phyloP scores from a whole-genome alignment of 1,284 basidiomycete species.

The Fomes fomentarius region DNA sequence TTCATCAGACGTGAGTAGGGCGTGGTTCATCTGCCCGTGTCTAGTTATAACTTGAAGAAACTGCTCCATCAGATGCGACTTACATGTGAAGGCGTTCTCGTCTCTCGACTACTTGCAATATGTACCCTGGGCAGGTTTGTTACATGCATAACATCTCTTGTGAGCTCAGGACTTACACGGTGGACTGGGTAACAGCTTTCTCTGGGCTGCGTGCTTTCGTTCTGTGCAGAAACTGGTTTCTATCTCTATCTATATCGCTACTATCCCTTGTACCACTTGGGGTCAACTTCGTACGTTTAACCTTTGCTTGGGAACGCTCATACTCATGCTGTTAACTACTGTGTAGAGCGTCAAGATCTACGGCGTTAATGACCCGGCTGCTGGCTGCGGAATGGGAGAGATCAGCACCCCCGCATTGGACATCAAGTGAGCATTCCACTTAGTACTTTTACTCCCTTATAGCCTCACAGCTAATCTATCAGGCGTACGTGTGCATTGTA shows the following conservation, averaged over 20 bases:
- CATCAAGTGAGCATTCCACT: neutral
- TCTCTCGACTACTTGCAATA: neutral
- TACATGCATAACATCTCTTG: neutral
- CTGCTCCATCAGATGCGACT: neutral
- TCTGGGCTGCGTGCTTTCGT: neutral
- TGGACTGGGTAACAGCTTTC: neutral
- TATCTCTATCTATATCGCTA: neutral
- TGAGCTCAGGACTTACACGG: neutral
- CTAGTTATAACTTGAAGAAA: neutral
- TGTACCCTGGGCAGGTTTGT: neutral
- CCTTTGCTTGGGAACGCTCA: neutral
- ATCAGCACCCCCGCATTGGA: neutral
- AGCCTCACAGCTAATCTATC: no score
- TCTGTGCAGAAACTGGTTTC: neutral
- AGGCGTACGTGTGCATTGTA: neutral
- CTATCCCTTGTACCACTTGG: neutral
- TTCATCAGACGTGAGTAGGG: no score
- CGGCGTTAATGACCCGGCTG: neutral
- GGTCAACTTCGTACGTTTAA: neutral
- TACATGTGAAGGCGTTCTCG: neutral
- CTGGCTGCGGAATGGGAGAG: neutral
- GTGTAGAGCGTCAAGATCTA: neutral
- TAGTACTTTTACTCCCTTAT: neutral
- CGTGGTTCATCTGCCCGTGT: no score
- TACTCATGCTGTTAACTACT: neutral